These are phyloP conservation scores for Microbotryum silenes-acaulis DNA, from an alignment of 1,284 basidiomycete genomes.

Conservation along the genomic window DNA sequence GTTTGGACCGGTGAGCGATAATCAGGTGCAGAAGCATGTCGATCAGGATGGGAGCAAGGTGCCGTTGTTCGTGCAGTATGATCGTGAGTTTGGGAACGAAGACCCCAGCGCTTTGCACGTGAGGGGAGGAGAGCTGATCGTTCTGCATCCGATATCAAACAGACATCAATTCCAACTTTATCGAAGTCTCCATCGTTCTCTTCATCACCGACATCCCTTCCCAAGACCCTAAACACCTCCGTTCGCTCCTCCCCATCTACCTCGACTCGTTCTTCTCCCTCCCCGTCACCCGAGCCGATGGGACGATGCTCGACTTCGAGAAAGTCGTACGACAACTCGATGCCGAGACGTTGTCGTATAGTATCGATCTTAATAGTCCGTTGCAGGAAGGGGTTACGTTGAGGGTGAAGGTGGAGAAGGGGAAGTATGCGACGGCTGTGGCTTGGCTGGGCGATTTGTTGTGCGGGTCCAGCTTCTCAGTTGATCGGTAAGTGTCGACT, in stretches of 20 bases:
- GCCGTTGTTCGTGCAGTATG: slow-evolving; percentile 88
- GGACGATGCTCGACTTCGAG: slow-evolving; percentile 70
- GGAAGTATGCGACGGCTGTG: slow-evolving; percentile 72
- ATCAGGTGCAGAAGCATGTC: slow-evolving; percentile 56
- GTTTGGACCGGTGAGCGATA: slow-evolving; percentile 23
- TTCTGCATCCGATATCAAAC: not conserved
- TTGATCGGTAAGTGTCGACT: slow-evolving; percentile 57
- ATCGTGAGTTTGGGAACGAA: slow-evolving; percentile 34
- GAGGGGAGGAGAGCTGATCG: not conserved
- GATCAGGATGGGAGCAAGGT: slow-evolving; percentile 59
- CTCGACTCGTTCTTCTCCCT: slow-evolving; percentile 81
- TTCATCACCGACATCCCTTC: slow-evolving; percentile 65
- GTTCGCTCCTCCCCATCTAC: slow-evolving; percentile 58
- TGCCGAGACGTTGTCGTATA: slow-evolving; percentile 83
- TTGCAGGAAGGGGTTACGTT: slow-evolving; percentile 72
- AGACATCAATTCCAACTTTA: slow-evolving; percentile 72
- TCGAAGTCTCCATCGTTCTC: slow-evolving; percentile 60
- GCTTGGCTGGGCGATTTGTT: slow-evolving; percentile 84
- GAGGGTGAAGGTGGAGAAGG: slow-evolving; percentile 72
- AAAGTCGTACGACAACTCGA: slow-evolving; percentile 86
- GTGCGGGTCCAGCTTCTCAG: slow-evolving; percentile 71
- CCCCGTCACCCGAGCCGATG: slow-evolving; percentile 64
- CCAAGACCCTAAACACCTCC: slow-evolving; percentile 49
- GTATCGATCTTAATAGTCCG: slow-evolving; percentile 54
- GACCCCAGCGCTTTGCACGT: not conserved